Percentiles rank a stretch among this genome's conserved stretches.
Evolutionary conservation across 2,329 filamentous ascomycete genomes (phyloP).

Genomic region (Teratosphaeria nubilosa): DNA sequence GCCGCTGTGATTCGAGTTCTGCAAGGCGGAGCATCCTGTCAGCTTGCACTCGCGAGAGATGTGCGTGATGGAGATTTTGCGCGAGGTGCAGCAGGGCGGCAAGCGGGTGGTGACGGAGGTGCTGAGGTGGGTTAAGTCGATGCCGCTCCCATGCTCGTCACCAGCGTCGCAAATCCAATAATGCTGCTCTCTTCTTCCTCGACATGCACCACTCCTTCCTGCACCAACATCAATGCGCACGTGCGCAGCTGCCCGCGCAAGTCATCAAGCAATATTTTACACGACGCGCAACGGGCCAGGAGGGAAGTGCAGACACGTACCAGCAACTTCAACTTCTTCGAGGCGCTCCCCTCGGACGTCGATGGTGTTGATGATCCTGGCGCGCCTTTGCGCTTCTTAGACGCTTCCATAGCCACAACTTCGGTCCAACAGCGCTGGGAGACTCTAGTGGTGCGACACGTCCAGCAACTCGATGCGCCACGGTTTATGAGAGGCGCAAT

Average conservation of each 20-base stretch:
- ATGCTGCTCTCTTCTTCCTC: slow-evolving; percentile 5
- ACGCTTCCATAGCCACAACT: slow-evolving; percentile 29
- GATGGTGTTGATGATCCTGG: slow-evolving; percentile 38
- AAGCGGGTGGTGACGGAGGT: slow-evolving; percentile 19
- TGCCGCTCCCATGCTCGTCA: slow-evolving; percentile 15
- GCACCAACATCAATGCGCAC: not conserved
- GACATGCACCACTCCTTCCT: slow-evolving; percentile 4
- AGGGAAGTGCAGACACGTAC: slow-evolving; percentile 36
- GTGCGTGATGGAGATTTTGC: not conserved
- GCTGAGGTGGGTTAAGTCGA: slow-evolving; percentile 13
- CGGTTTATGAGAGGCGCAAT: not conserved
- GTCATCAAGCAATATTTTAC: not conserved
- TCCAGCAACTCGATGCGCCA: not conserved
- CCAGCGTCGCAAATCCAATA: slow-evolving; percentile 11
- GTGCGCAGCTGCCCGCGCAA: not conserved
- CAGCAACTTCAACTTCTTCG: slow-evolving; percentile 50
- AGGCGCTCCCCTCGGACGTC: slow-evolving; percentile 38
- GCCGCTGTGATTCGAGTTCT: slow-evolving; percentile 21
- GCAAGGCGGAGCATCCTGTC: slow-evolving; percentile 8
- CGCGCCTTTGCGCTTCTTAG: slow-evolving; percentile 47
- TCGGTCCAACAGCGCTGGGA: not conserved
- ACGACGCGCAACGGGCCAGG: not conserved
- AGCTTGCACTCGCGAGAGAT: slow-evolving; percentile 4
- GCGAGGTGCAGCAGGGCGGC: not conserved
- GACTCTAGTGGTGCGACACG: not conserved